These are phyloP conservation scores for Ceratobasidium sp. DNA, from an alignment of 1,284 basidiomycete species.

Conservation along the genomic window DNA sequence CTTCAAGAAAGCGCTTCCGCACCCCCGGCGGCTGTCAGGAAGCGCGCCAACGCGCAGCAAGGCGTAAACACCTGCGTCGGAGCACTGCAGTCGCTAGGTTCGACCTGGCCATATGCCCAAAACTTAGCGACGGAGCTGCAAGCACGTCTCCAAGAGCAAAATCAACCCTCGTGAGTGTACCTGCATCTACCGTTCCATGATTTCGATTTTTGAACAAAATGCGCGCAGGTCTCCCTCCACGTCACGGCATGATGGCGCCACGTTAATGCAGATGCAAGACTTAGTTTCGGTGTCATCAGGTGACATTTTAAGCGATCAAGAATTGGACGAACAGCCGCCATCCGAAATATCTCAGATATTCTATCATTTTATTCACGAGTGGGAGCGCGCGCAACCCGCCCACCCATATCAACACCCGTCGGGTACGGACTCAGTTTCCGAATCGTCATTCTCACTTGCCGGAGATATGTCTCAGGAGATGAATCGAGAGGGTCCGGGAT, in stretches of 20 bases:
- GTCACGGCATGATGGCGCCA: no score
- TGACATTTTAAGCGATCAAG: no score
- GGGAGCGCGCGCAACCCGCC: not conserved
- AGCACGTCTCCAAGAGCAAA: not conserved
- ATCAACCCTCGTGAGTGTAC: not conserved
- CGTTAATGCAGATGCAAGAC: no score
- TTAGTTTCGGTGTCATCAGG: no score
- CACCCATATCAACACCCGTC: no score
- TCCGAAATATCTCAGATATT: not conserved
- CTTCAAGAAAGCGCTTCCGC: constrained; percentile 11
- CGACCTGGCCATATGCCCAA: constrained; percentile 23
- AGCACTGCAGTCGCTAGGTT: not conserved
- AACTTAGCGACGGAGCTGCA: not conserved
- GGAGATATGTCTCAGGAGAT: no score
- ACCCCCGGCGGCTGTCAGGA: constrained; percentile 18
- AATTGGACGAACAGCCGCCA: not conserved
- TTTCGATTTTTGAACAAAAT: no score
- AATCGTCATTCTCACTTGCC: no score
- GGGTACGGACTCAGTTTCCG: no score
- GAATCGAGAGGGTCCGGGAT: no score
- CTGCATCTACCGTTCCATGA: not conserved
- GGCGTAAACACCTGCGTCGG: not conserved
- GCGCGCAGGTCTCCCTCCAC: no score
- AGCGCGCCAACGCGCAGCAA: constrained; percentile 10
- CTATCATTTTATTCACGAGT: constrained; percentile 9